Conservation (phyloP, 768 basidiomycete genomes). For the Dioszegia aurantiaca region DNA sequence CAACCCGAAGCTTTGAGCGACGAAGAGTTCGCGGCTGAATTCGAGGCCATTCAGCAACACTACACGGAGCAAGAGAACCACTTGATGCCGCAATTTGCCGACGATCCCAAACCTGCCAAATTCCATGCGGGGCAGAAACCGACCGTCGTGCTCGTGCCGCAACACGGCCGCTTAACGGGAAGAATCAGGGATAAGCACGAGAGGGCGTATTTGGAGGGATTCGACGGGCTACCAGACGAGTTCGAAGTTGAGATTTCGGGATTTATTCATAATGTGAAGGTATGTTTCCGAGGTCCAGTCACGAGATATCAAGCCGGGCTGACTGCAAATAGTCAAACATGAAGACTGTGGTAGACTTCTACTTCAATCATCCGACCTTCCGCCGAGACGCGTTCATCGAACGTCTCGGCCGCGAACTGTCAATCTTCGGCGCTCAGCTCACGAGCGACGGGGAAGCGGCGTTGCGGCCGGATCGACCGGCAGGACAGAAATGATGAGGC, state of each 20-base stretch:
- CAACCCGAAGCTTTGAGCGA: conserved; percentile 2
- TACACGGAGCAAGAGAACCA: conserved; percentile 4
- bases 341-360: conserved; percentile 16
- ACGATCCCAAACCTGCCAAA: conserved; percentile 22
- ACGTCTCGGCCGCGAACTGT: conserved; percentile 25
- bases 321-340: conserved; percentile 17
- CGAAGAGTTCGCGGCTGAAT: conserved; percentile 8
- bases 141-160: conserved; percentile 9
- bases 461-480: not conserved
- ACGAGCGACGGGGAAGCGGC: conserved; percentile 27
- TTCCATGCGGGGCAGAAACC: conserved; percentile 21
- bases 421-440: conserved; percentile 22
- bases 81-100: not conserved
- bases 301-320: too few species aligned
- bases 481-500: too few species aligned
- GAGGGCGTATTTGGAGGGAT: conserved; percentile 22
- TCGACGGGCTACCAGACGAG: conserved; percentile 23
- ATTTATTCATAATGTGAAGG: conserved; percentile 30
- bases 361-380: conserved; percentile 12
- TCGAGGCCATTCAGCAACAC: not conserved
- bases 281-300: conserved; percentile 6
- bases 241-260: conserved; percentile 22
- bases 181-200: conserved; percentile 17
- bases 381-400: conserved; percentile 32
- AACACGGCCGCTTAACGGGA: too few species aligned